Conservation (phyloP, 306 rosid genomes). For the Senna tora region DNA sequence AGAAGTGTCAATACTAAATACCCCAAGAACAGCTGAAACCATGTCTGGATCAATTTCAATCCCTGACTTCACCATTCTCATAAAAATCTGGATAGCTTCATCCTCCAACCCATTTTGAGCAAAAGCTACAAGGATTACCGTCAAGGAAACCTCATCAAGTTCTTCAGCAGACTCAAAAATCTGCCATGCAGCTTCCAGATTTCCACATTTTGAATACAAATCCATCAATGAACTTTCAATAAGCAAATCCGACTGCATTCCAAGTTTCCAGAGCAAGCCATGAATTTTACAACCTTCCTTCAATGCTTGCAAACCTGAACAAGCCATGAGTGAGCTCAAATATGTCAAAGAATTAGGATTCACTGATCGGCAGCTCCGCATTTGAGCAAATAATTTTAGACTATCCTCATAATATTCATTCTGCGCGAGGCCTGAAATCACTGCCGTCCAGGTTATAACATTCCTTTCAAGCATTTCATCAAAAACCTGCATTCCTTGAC, state of each 20-base stretch:
- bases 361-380: slow-evolving; percentile 59
- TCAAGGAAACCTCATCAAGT: slow-evolving; percentile 78
- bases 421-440: slow-evolving; percentile 79
- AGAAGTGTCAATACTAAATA: slow-evolving; percentile 75
- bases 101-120: slow-evolving; percentile 84
- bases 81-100: slow-evolving; percentile 78
- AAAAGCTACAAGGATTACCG: slow-evolving; percentile 85
- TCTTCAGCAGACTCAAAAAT: slow-evolving; percentile 75
- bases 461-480: slow-evolving; percentile 78
- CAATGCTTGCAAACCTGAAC: slow-evolving; percentile 80
- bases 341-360: slow-evolving; percentile 79
- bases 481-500: slow-evolving; percentile 66
- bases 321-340: slow-evolving; percentile 77
- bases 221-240: slow-evolving; percentile 92
- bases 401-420: slow-evolving; percentile 57
- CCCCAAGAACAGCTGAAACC: slow-evolving; percentile 86
- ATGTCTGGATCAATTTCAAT: slow-evolving; percentile 65
- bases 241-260: slow-evolving; percentile 73
- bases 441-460: slow-evolving; percentile 89
- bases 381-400: slow-evolving; percentile 54
- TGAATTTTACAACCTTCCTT: slow-evolving; percentile 77
- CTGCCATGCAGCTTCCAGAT: slow-evolving; percentile 68
- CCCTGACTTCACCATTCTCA: slow-evolving; percentile 68
- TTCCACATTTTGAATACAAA: slow-evolving; percentile 82
- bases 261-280: slow-evolving; percentile 72